Evolutionary conservation across 164 flowering plant species (phyloP).

Genomic region (Vitis riparia): DNA sequence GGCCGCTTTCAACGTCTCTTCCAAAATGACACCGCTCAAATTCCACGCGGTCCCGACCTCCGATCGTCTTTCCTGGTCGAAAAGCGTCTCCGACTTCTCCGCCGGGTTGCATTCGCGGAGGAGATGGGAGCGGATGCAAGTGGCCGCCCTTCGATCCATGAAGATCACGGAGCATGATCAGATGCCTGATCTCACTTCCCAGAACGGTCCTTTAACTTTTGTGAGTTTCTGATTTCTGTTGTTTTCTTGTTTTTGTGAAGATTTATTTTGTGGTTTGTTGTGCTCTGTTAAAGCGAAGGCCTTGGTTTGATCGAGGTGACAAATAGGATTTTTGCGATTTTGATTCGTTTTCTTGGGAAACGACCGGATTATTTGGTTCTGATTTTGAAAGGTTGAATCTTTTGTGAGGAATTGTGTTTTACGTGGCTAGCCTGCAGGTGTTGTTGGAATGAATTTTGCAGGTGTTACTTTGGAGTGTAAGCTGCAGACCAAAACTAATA

Average conservation of each 20-base stretch:
- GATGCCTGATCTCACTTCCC: background rate
- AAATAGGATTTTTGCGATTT: background rate
- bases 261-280: background rate
- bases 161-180: conserved; percentile 7
- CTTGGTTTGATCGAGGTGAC: background rate
- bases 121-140: background rate
- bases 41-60: background rate
- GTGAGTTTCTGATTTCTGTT: conserved; percentile 4
- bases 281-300: background rate
- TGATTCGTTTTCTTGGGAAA: background rate
- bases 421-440: no score
- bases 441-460: no score
- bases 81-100: background rate
- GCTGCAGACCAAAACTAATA: no score
- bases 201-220: conserved; percentile 14
- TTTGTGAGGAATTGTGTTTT: no score
- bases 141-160: conserved; percentile 15
- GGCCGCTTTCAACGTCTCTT: conserved; percentile 14
- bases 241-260: background rate
- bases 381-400: no score
- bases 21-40: conserved; percentile 11
- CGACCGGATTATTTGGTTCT: no score
- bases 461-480: no score
- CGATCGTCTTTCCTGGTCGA: conserved; percentile 20
- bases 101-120: background rate